Percentiles rank a stretch among this genome's conserved stretches.
These are phyloP conservation scores for Pisolithus thermaeus DNA, from an alignment of 1,284 basidiomycete species.

Conservation along the genomic window DNA sequence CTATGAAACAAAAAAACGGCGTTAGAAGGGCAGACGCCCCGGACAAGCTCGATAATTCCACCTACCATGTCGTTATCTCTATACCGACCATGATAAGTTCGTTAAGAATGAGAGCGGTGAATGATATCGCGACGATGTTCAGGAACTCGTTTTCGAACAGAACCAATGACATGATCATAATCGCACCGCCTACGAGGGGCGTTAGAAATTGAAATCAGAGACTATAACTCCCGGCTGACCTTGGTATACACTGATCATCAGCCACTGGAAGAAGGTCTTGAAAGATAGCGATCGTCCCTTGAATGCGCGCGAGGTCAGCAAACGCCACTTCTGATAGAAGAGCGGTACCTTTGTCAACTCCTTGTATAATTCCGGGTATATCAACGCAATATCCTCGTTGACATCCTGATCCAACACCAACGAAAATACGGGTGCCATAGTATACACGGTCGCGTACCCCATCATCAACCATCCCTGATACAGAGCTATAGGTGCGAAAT, in stretches of 20 bases:
- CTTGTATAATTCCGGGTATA: slow-evolving; percentile 98
- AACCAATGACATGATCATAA: slow-evolving; percentile 96
- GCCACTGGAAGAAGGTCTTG: slow-evolving; percentile 98
- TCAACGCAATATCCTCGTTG: slow-evolving; percentile 88
- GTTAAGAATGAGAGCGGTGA: slow-evolving; percentile 93
- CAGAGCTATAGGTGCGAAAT: slow-evolving; percentile 96
- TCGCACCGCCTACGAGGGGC: slow-evolving; percentile 72
- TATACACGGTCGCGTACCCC: slow-evolving; percentile 97
- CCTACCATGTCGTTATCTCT: slow-evolving; percentile 94
- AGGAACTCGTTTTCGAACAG: slow-evolving; percentile 97
- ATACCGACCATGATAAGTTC: slow-evolving; percentile 99
- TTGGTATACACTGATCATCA: slow-evolving; percentile 97
- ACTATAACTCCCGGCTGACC: slow-evolving; percentile 40
- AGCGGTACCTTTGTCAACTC: slow-evolving; percentile 82
- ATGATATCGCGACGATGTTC: slow-evolving; percentile 97
- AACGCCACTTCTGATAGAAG: background rate
- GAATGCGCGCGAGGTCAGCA: slow-evolving; percentile 5
- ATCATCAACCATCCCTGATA: slow-evolving; percentile 99
- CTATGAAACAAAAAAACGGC: slow-evolving; percentile 33
- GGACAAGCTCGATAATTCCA: slow-evolving; percentile 1
- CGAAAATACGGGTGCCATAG: slow-evolving; percentile 98
- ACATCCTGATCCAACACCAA: slow-evolving; percentile 95
- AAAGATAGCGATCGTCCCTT: slow-evolving; percentile 89
- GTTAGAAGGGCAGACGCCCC: background rate
- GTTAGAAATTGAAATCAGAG: background rate